Conservation (phyloP, 202 grass and related monocot genomes). For the Schoenoplectus triqueter region DNA sequence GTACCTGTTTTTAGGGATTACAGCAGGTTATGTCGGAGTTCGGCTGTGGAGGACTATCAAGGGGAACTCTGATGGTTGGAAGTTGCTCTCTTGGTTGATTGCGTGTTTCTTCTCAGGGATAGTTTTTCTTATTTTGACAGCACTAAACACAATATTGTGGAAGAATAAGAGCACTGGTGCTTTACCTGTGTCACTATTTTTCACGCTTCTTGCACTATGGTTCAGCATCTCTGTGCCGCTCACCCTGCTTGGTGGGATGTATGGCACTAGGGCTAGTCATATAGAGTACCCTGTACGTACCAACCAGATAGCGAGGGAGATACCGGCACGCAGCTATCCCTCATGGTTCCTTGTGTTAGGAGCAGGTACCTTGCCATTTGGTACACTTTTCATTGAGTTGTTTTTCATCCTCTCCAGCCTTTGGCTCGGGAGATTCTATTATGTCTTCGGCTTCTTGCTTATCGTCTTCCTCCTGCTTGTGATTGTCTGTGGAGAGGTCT, state of each 20-base stretch:
- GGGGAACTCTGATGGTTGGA: constrained; percentile 75
- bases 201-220: constrained; percentile 82
- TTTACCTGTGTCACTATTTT: constrained; percentile 78
- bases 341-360: constrained; percentile 91
- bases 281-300: constrained; percentile 82
- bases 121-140: constrained; percentile 70
- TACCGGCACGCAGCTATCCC: constrained; percentile 70
- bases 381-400: constrained; percentile 90
- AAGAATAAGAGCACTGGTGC: constrained; percentile 93
- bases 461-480: constrained; percentile 75
- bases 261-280: constrained; percentile 63
- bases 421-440: constrained; percentile 83
- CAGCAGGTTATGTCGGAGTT: constrained; percentile 78
- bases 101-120: constrained; percentile 84
- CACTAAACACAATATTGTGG: constrained; percentile 80
- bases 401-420: constrained; percentile 96
- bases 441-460: constrained; percentile 87
- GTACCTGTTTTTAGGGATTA: constrained; percentile 85
- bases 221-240: constrained; percentile 90
- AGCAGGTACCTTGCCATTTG: constrained; percentile 81
- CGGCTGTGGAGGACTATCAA: constrained; percentile 88
- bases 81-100: constrained; percentile 78
- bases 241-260: constrained; percentile 69
- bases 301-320: constrained; percentile 88
- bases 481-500: constrained; percentile 82